phyloP scores from a whole-genome alignment of 106 monocot genomes.

The Cymbidium sinense region DNA sequence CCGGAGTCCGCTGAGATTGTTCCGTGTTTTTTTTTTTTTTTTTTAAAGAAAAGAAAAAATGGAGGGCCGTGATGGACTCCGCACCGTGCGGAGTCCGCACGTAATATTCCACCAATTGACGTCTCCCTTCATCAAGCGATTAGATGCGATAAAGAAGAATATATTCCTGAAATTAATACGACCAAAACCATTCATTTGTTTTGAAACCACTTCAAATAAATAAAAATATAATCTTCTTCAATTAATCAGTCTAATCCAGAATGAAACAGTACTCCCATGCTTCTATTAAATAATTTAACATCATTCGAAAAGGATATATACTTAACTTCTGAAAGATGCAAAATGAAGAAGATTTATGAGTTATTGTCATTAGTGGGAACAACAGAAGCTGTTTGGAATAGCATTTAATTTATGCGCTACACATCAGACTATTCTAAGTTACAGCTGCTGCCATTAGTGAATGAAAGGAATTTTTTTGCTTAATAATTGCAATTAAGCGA shows the following conservation, averaged over 20 bases:
- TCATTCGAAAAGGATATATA: too few species aligned
- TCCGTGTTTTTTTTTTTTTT: too few species aligned
- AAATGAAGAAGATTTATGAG: neutral
- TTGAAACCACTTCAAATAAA: neutral
- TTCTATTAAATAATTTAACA: too few species aligned
- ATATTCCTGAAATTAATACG: neutral
- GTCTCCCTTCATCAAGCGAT: neutral
- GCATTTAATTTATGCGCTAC: neutral
- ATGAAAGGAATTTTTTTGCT: neutral
- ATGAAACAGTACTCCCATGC: too few species aligned
- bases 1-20: too few species aligned
- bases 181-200: neutral
- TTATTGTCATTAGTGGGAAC: neutral
- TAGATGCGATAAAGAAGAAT: neutral
- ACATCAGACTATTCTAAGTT: neutral
- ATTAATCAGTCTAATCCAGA: too few species aligned
- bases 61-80: too few species aligned
- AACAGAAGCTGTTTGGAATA: neutral
- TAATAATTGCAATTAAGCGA: conserved; percentile 1
- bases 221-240: too few species aligned
- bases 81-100: too few species aligned
- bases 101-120: neutral
- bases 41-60: too few species aligned
- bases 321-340: neutral
- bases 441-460: neutral